Conservation (phyloP, 2,329 filamentous ascomycete species). For the Claviceps lovelessii region DNA sequence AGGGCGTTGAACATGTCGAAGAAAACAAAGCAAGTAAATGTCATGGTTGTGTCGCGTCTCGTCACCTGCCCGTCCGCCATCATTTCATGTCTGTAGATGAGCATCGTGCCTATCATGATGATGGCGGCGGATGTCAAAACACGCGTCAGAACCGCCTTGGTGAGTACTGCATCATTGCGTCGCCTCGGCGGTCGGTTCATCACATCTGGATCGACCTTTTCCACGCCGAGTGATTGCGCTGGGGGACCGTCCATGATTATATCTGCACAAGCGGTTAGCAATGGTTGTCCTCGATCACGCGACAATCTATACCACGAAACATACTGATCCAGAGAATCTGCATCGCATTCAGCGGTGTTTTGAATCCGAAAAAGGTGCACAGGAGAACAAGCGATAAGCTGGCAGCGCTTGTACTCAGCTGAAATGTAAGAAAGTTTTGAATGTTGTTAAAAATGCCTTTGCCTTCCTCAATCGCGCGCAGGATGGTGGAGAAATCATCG, state of each 20-base stretch:
- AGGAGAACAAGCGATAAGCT: constrained; percentile 81
- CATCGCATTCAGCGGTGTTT: constrained; percentile 95
- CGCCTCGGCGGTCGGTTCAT: constrained; percentile 80
- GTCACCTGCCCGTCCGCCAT: constrained; percentile 66
- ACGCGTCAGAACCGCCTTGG: constrained; percentile 62
- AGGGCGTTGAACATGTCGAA: constrained; percentile 99
- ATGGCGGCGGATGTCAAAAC: constrained; percentile 77
- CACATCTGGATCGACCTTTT: constrained; percentile 84
- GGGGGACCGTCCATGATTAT: constrained; percentile 99
- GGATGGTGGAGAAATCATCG: constrained; percentile 80
- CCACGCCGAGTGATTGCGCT: constrained; percentile 90
- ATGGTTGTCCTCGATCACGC: not conserved
- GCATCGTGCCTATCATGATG: constrained; percentile 85
- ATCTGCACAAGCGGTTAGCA: constrained; percentile 37
- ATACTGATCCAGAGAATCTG: constrained; percentile 99
- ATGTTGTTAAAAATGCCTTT: constrained; percentile 99
- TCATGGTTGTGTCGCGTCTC: constrained; percentile 95
- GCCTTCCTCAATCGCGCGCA: constrained; percentile 92
- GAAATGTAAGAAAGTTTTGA: constrained; percentile 97
- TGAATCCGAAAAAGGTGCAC: constrained; percentile 84
- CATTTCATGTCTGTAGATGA: constrained; percentile 89
- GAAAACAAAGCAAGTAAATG: constrained; percentile 95
- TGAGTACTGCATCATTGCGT: constrained; percentile 83
- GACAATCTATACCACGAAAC: constrained; percentile 1
- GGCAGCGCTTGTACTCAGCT: constrained; percentile 91